Evolutionary conservation across 202 grass and related monocot species (phyloP), one percentile per base, ranked within the genome.

Genomic region (Miscanthus sacchariflorus): DNA sequence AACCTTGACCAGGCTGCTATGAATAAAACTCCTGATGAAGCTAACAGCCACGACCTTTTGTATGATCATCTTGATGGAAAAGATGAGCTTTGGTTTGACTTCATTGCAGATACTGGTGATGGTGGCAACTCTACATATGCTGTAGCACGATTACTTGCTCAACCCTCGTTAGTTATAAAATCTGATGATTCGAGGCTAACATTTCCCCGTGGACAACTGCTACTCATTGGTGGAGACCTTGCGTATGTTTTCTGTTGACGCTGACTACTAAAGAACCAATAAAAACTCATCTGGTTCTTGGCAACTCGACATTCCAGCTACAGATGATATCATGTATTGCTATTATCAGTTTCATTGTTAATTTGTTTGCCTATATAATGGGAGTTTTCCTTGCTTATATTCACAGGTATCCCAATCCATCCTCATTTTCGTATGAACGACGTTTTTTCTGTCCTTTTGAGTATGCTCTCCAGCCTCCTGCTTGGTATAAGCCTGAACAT

Each of bases 41-140:
- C 91, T 68, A 96, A 87, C 88, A 70, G 64, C 82, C 77, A 87
- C 10, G 91, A 95, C 74, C 72, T 97, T 63, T 82, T 99, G 25
- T 99, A 97, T 27, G 90, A 97, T 59, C 93, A 97, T 48, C 89
- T 92, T 74, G 82, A 90, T 84, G 89, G 86, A 87, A 96, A 93
- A 91, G 94, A 97, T 61, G 93, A 93, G 68, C 83, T 99, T 79
- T 99, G 94, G 97, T 99, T 99, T 70, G 97, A 99, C 88, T 99
- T 99, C 81, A 93, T 99, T 88, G 97, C 97, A 82, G 97, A 99
- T 80, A 99, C 94, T 6, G 97, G 94, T 6, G 97, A 99, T 54
- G 97, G 97, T 83, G 97, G 97, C 38, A 99, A 97, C 58, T 93
- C 94, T 13, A 92, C 94, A n/a, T 99, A 99, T 85, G 80, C 94